Evolutionary conservation across 345 rosid genomes (phyloP).

Genomic region (Noccaea caerulescens): DNA sequence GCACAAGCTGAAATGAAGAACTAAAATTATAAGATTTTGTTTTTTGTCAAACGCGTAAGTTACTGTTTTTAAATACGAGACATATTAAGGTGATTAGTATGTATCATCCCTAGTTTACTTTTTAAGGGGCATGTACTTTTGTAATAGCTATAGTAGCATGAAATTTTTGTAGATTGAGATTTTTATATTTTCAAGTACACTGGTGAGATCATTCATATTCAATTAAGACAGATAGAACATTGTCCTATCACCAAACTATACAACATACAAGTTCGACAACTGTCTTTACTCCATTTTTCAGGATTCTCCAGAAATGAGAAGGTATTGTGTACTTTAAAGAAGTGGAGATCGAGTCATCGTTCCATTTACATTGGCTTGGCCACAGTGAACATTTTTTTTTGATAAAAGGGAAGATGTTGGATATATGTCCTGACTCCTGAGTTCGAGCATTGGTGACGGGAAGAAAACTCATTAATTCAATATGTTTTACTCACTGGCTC

Average conservation of each 20-base stretch:
- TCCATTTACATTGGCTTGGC: constrained; percentile 13
- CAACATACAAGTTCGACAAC: background rate
- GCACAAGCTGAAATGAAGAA: background rate
- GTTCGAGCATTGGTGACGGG: too few relatives aligned
- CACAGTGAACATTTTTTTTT: background rate
- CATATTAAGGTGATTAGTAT: background rate
- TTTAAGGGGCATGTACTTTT: background rate
- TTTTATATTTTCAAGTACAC: background rate
- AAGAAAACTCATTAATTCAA: too few relatives aligned
- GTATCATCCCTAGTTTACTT: background rate
- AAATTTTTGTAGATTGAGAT: background rate
- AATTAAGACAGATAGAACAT: background rate
- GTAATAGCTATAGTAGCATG: background rate
- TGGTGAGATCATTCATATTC: background rate
- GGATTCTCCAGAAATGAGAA: constrained; percentile 3
- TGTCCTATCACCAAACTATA: constrained; percentile 3
- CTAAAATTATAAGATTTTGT: background rate
- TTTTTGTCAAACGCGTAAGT: background rate
- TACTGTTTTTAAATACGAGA: background rate
- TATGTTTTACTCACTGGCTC: too few relatives aligned
- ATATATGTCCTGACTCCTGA: too few relatives aligned
- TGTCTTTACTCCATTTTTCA: background rate
- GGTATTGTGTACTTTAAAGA: background rate
- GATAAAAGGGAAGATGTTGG: too few relatives aligned
- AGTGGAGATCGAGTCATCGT: background rate